Conservation (phyloP, 2,329 filamentous ascomycete species). For the Sporothrix variecibatus region DNA sequence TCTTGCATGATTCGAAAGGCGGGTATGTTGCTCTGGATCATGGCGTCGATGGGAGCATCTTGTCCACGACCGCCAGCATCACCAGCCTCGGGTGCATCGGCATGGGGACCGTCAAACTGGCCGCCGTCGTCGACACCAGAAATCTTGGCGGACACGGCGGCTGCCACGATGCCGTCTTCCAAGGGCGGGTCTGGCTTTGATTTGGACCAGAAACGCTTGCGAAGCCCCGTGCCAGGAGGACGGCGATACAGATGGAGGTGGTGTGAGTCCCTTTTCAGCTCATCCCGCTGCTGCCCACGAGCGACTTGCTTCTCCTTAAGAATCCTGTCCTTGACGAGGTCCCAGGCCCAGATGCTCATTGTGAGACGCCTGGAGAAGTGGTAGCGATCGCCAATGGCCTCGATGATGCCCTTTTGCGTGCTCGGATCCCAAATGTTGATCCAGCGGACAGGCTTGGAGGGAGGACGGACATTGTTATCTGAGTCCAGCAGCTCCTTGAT, state of each 20-base stretch:
- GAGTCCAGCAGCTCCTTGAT: conserved; percentile 45
- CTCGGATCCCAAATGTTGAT: conserved; percentile 75
- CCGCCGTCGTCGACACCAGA: neutral
- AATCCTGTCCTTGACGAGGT: conserved; percentile 28
- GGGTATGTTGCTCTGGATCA: conserved; percentile 36
- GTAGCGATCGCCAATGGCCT: conserved; percentile 61
- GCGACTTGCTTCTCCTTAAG: neutral
- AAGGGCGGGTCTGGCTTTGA: neutral
- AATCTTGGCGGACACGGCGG: neutral
- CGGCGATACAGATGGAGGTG: neutral
- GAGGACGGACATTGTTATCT: neutral
- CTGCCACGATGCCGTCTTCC: conserved; percentile 15
- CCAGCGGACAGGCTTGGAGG: conserved; percentile 62
- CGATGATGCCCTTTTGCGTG: conserved; percentile 56
- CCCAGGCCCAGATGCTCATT: conserved; percentile 58
- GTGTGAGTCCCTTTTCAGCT: neutral
- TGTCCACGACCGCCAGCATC: neutral
- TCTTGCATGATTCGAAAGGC: conserved; percentile 61
- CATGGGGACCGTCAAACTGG: neutral
- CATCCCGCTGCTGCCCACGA: neutral
- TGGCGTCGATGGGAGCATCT: neutral
- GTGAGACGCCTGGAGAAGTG: conserved; percentile 67
- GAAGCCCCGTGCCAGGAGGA: neutral
- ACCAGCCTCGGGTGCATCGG: conserved; percentile 10
- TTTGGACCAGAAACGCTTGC: neutral